Evolutionary conservation across 768 basidiomycete species (phyloP).

Genomic region (Termitomyces sp.): DNA sequence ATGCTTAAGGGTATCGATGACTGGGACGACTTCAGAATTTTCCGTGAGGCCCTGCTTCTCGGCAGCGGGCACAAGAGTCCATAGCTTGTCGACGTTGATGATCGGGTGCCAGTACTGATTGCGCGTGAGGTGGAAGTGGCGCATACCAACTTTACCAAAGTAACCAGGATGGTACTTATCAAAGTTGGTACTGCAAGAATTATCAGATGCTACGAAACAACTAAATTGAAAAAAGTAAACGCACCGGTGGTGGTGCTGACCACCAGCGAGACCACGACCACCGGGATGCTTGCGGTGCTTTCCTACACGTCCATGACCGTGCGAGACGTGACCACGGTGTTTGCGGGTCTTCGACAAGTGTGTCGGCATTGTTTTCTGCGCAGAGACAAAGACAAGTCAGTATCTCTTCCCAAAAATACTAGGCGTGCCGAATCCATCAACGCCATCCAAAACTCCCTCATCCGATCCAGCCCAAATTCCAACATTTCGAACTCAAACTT

Average conservation of each 20-base stretch:
- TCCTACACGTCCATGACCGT: constrained; percentile 99
- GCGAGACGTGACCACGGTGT: constrained; percentile 98
- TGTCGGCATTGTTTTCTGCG: constrained; percentile 77
- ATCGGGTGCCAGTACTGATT: constrained; percentile 90
- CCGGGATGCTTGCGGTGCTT: constrained; percentile 99
- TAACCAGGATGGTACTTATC: constrained; percentile 99
- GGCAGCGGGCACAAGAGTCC: constrained; percentile 82
- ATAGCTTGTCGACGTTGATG: constrained; percentile 98
- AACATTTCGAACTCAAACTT: constrained; percentile 17
- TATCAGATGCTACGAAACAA: background rate
- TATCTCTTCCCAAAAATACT: constrained; percentile 13
- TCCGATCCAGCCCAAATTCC: constrained; percentile 35
- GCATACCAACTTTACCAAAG: constrained; percentile 99
- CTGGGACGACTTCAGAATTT: constrained; percentile 81
- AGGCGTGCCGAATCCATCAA: constrained; percentile 17
- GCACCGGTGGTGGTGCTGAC: constrained; percentile 97
- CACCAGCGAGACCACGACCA: constrained; percentile 99
- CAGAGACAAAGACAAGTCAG: constrained; percentile 12
- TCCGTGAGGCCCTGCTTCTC: constrained; percentile 76
- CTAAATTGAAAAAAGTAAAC: constrained; percentile 21
- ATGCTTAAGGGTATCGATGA: constrained; percentile 80
- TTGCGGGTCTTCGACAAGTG: constrained; percentile 97
- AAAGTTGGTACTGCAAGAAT: constrained; percentile 73
- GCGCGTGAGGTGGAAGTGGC: constrained; percentile 92
- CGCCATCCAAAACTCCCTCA: constrained; percentile 43